Conservation (phyloP, 108 stramenopile species). For the Epithemia pelagica region DNA sequence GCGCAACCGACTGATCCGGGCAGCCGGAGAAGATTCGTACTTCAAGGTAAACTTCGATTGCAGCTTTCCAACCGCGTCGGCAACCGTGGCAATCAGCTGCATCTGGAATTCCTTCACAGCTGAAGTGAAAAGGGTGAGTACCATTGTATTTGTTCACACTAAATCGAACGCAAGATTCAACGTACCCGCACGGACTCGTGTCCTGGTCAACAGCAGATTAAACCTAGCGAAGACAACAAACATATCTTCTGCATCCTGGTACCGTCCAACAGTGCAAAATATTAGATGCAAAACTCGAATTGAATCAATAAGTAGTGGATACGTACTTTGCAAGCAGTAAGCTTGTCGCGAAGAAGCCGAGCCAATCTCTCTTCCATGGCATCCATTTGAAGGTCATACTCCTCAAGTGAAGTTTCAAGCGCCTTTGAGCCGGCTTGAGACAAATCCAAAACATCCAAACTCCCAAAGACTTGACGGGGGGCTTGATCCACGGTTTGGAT, state of each 20-base stretch:
- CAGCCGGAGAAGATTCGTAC: slow-evolving; percentile 76
- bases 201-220: slow-evolving; percentile 89
- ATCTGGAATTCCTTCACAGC: slow-evolving; percentile 95
- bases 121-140: too few species aligned
- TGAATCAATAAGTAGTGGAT: background rate
- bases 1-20: slow-evolving; percentile 66
- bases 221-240: slow-evolving; percentile 93
- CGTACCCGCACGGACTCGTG: slow-evolving; percentile 63
- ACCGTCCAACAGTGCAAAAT: background rate
- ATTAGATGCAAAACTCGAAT: too few species aligned
- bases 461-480: slow-evolving; percentile 56
- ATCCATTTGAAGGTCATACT: slow-evolving; percentile 79
- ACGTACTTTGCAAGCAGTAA: slow-evolving; percentile 55
- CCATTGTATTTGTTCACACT: too few species aligned
- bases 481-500: slow-evolving; percentile 67
- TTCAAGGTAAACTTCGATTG: slow-evolving; percentile 90
- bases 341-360: slow-evolving; percentile 71
- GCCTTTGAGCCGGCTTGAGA: slow-evolving; percentile 51
- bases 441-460: slow-evolving; percentile 67
- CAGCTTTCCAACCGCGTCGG: slow-evolving; percentile 80
- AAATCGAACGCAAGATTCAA: too few species aligned
- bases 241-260: slow-evolving; percentile 95
- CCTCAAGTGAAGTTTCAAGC: slow-evolving; percentile 59
- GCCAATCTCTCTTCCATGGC: slow-evolving; percentile 79
- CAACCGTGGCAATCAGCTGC: slow-evolving; percentile 88